phyloP scores from a whole-genome alignment of 148 eudicot species.

The Pouteria glomerata region DNA sequence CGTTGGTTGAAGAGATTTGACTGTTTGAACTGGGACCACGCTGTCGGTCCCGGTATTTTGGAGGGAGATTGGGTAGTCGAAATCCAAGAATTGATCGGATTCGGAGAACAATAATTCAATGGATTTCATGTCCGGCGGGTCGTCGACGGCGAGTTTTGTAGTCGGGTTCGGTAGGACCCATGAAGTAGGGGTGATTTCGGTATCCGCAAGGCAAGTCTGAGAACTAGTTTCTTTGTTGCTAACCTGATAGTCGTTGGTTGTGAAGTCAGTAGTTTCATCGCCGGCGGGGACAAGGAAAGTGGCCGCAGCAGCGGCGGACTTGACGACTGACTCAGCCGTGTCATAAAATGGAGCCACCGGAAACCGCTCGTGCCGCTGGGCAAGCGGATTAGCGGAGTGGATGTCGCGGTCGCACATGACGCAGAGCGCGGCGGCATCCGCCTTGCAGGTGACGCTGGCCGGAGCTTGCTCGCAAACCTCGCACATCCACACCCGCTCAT shows the following conservation, averaged over 20 bases:
- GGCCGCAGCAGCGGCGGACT: conserved; percentile 2
- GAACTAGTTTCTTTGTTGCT: too few relatives aligned
- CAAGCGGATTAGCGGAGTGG: conserved; percentile 62
- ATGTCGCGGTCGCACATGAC: conserved; percentile 55
- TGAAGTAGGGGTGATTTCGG: conserved; percentile 23
- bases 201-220: conserved; percentile 32
- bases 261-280: conserved; percentile 1
- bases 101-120: conserved; percentile 50
- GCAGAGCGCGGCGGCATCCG: conserved; percentile 62
- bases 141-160: background rate
- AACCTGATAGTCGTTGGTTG: conserved; percentile 15
- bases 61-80: conserved; percentile 31
- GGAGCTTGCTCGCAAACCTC: conserved; percentile 67
- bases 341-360: conserved; percentile 46
- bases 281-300: conserved; percentile 12
- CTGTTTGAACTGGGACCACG: conserved; percentile 60
- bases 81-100: conserved; percentile 54
- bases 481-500: conserved; percentile 57
- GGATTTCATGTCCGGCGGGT: conserved; percentile 38
- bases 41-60: conserved; percentile 33
- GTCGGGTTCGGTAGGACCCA: conserved; percentile 33
- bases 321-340: conserved; percentile 11
- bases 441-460: conserved; percentile 55
- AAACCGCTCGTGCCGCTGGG: conserved; percentile 56
- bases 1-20: conserved; percentile 14